These are phyloP conservation scores for Pharnaceum exiguum DNA, from an alignment of 148 eudicot genomes.

Conservation along the genomic window DNA sequence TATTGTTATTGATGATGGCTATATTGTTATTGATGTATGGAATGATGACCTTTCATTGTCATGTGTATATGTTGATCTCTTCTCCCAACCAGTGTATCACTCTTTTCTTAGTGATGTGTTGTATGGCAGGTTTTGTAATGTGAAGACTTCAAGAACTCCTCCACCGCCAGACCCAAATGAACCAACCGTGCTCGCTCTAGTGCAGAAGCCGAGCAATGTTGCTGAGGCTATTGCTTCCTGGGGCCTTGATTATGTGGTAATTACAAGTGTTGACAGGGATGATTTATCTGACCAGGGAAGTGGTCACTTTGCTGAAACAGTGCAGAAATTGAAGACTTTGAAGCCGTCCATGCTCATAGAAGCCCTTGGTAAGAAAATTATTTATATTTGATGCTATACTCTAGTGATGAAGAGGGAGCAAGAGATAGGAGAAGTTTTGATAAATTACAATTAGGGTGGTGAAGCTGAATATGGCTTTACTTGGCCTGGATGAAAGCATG, in stretches of 20 bases:
- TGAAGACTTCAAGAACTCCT: constrained; percentile 94
- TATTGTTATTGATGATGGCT: too few species aligned
- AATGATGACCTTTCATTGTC: too few species aligned
- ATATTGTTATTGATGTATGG: too few species aligned
- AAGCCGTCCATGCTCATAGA: constrained; percentile 88
- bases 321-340: constrained; percentile 70
- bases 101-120: background rate
- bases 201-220: too few species aligned
- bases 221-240: constrained; percentile 99
- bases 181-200: too few species aligned
- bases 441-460: too few species aligned
- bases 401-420: background rate
- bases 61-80: too few species aligned
- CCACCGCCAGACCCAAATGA: constrained; percentile 98
- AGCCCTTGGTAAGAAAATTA: constrained; percentile 63
- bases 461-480: too few species aligned
- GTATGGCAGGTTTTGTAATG: constrained; percentile 82
- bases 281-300: constrained; percentile 98
- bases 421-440: too few species aligned
- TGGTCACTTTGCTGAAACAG: constrained; percentile 94
- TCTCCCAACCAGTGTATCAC: background rate
- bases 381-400: background rate
- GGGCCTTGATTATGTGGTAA: constrained; percentile 96
- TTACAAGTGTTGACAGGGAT: constrained; percentile 97
- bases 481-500: too few species aligned